Conservation (phyloP, 2,329 filamentous ascomycete species). For the Plenodomus lindquistii region DNA sequence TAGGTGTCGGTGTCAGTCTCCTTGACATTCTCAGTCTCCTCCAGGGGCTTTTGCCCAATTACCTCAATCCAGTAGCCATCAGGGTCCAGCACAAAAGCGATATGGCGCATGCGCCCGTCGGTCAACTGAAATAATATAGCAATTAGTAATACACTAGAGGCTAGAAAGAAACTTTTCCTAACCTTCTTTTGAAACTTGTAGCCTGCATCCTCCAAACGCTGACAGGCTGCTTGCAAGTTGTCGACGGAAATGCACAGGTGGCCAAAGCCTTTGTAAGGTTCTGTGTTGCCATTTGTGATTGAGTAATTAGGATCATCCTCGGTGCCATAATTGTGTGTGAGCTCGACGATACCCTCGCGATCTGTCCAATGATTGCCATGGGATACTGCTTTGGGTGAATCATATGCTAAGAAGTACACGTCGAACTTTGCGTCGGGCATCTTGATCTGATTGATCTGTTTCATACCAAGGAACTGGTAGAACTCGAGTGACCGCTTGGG, state of each 20-base stretch:
- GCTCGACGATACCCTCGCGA: constrained; percentile 86
- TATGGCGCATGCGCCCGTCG: constrained; percentile 72
- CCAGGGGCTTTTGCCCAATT: constrained; percentile 70
- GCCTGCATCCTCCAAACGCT: constrained; percentile 84
- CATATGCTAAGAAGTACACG: constrained; percentile 92
- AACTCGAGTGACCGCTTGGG: constrained; percentile 83
- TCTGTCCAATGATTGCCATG: constrained; percentile 75
- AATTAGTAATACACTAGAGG: too few relatives aligned
- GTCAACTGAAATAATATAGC: too few relatives aligned
- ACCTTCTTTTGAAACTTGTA: constrained; percentile 97
- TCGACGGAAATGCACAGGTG: constrained; percentile 76
- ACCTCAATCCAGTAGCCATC: constrained; percentile 77
- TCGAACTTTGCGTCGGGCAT: constrained; percentile 91
- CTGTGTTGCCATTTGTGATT: constrained; percentile 86
- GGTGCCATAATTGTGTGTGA: constrained; percentile 84
- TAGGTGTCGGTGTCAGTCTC: constrained; percentile 77
- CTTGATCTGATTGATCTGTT: constrained; percentile 75
- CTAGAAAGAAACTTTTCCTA: too few relatives aligned
- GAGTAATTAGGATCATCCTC: constrained; percentile 81
- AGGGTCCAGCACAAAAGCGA: constrained; percentile 88
- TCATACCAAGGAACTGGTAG: constrained; percentile 92
- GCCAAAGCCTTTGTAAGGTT: constrained; percentile 82
- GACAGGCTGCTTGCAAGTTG: constrained; percentile 82
- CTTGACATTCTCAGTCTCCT: constrained; percentile 72
- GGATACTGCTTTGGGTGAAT: constrained; percentile 74